Evolutionary conservation across 2,329 filamentous ascomycete species (phyloP).

Genomic region (Corniculantispora saksenae): DNA sequence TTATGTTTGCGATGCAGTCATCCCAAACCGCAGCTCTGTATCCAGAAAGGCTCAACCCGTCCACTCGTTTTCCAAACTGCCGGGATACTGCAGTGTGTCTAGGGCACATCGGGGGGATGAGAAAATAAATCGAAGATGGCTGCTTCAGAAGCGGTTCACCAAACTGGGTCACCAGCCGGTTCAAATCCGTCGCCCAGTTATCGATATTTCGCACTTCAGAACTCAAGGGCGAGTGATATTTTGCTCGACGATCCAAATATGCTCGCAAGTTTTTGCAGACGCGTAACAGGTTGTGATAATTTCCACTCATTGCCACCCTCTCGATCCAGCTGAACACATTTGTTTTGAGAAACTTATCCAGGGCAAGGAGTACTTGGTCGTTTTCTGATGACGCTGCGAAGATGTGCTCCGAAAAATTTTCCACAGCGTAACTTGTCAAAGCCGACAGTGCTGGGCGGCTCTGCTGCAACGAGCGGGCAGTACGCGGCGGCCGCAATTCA

Average conservation of each 20-base stretch:
- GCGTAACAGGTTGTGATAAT: slow-evolving; percentile 27
- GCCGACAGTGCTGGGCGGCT: background rate
- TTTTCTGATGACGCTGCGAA: slow-evolving; percentile 21
- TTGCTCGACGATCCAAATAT: slow-evolving; percentile 28
- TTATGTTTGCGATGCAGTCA: slow-evolving; percentile 24
- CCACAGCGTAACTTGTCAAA: slow-evolving; percentile 29
- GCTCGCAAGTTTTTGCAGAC: slow-evolving; percentile 27
- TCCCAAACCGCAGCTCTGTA: slow-evolving; percentile 22
- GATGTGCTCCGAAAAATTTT: slow-evolving; percentile 31
- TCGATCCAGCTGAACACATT: slow-evolving; percentile 35
- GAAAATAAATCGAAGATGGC: slow-evolving; percentile 36
- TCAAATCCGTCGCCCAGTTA: slow-evolving; percentile 35
- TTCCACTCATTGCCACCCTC: slow-evolving; percentile 24
- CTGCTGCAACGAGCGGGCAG: background rate
- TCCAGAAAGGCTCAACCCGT: slow-evolving; percentile 22
- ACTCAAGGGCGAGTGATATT: slow-evolving; percentile 26
- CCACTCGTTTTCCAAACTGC: slow-evolving; percentile 20
- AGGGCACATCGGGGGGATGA: slow-evolving; percentile 39
- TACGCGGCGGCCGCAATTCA: background rate
- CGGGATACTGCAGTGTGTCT: slow-evolving; percentile 22
- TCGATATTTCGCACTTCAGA: slow-evolving; percentile 27
- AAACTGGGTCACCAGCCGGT: slow-evolving; percentile 35
- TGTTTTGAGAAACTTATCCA: slow-evolving; percentile 29
- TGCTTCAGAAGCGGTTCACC: slow-evolving; percentile 27
- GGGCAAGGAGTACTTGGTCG: slow-evolving; percentile 24